Base-by-base conservation (phyloP, 495 filamentous ascomycete species). In the Penicillium cataractarum region DNA sequence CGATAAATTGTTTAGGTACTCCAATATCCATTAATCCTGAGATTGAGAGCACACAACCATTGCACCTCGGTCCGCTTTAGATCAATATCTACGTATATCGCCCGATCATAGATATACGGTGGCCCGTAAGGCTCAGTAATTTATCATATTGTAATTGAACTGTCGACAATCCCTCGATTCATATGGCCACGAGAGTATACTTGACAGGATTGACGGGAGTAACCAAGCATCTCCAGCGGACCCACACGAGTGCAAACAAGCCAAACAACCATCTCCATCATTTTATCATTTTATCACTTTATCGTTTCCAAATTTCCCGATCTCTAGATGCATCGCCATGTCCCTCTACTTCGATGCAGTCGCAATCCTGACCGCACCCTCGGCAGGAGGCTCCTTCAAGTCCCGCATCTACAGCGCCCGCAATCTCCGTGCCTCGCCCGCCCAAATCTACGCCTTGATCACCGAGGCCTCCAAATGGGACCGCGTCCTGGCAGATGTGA, bases 261-360 rank as follows among this genome's bases (percentile, higher is more conserved):
- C 1, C 46, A 49, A 49, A 49, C 46, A 44, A 6, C 40, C 4
- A 44, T 44, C 40, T 44, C 40, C 40, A 44, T 9, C 40, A 44
- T 44, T 44, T 44, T 22, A 44, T 42, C 17, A 42, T 19, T 19
- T 19, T 42, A 42, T 44, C 40, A 44, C 1, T 22, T 21, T 22
- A 21, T 44, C 40, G n/a, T 44, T 7, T 22, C 17, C 19, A 21
- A 21, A 4, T 3, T 44, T 44, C 10, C 19, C 39, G 13, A 10
- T 10, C 8, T 19, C 10, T 7, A 10, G 2, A 17, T 17, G 12
- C 39, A 3, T 13, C 40, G 6, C 61, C 46, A 96, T 99, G 95
- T 97, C 94, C 51, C 91, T 99, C 61, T 99, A 99, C 77, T 89
- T 95, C 73, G 95, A 99, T 76, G 89, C 92, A 26, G 92, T 90